Base-by-base conservation (phyloP, 2,329 filamentous ascomycete genomes). In the Penicillium sclerotiorum region DNA sequence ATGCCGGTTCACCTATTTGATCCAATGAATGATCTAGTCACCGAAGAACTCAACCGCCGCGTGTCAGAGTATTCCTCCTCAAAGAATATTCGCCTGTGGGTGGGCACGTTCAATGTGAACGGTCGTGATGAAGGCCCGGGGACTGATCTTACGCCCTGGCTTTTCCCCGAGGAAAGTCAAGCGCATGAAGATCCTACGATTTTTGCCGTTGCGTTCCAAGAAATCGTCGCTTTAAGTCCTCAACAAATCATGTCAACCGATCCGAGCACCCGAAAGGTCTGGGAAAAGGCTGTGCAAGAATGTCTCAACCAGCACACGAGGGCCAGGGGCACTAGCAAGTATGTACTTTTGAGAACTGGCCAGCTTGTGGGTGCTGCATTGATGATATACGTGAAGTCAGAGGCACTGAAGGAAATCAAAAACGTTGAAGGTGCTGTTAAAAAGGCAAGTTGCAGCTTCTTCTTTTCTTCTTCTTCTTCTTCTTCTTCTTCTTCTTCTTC, bases 181-280 rank as follows among this genome's bases (percentile, higher is more conserved):
- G 74, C 78, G n/a, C 72, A 78, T 37, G 74, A 80, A 39, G 84
- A 89, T 53, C 92, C 94, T 5, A 89, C 93, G 50, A 89, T 99
- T 30, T 85, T 95, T 44, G 91, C 88, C 7, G 86, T 96, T 13
- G 94, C 90, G 0, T 97, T 99, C 62, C 94, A 99, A 67, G 94
- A 99, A 71, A 97, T 99, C 55, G 94, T 99, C n/a, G 90, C 96
- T 65, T 77, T 99, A 39, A 96, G 90, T 61, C 94, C 95, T 13
- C 93, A 97, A 68, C 94, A 99, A 65, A 97, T 99, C 65, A 96
- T 99, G 91, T 96, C 95, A 58, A 97, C 92, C 52, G 93, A 99
- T 67, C 94, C 94, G 1, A 84, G 86, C 3, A 83, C 89, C 46
- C 89, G 93, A 58, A 86, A 90, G 56, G 76, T 86, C 17, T 99